Conservation (phyloP, 179 eudicot species). For the Pouteria campechiana region DNA sequence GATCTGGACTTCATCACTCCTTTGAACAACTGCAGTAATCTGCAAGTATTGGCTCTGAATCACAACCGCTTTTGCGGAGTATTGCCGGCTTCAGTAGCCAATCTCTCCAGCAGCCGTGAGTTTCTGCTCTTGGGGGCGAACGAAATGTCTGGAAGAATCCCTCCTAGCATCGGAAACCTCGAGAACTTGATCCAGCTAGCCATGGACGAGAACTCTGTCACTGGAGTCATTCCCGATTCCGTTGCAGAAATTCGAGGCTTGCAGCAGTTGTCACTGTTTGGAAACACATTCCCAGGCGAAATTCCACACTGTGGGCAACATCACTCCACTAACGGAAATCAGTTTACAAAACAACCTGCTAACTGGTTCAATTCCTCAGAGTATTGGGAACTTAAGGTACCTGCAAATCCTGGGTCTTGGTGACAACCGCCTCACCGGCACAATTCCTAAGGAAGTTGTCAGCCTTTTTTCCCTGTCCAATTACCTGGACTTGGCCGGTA, state of each 20-base stretch:
- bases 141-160: conserved; percentile 11
- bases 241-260: conserved; percentile 1
- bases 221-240: conserved; percentile 2
- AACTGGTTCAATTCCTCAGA: conserved; percentile 4
- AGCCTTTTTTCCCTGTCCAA: background rate
- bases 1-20: too few relatives aligned
- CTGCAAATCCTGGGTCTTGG: background rate
- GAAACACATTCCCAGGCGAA: background rate
- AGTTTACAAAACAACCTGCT: conserved; percentile 1
- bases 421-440: conserved; percentile 5
- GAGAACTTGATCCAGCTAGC: background rate
- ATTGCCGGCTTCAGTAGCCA: too few relatives aligned
- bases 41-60: too few relatives aligned
- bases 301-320: conserved; percentile 1
- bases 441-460: conserved; percentile 5
- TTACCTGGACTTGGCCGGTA: background rate
- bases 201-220: background rate
- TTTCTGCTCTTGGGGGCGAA: conserved; percentile 5
- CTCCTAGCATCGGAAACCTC: conserved; percentile 14
- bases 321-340: background rate
- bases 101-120: too few relatives aligned
- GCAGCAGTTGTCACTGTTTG: background rate
- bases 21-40: too few relatives aligned
- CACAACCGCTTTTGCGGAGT: too few relatives aligned
- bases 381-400: conserved; percentile 5